Conservation (phyloP, 2,329 filamentous ascomycete genomes). For the Colletotrichum sidae region DNA sequence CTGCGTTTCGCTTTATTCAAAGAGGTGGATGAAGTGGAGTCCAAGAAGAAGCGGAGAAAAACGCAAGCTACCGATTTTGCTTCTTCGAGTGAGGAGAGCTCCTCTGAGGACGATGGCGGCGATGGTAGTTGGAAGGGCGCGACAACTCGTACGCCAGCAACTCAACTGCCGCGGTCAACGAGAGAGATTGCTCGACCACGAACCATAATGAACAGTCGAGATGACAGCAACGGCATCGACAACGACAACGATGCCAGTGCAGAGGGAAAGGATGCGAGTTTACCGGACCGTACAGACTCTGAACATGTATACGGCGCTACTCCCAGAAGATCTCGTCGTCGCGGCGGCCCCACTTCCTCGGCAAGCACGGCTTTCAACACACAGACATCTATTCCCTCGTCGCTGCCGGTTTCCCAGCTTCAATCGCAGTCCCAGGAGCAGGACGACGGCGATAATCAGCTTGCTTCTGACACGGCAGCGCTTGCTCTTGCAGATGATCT, state of each 20-base stretch:
- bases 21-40: constrained; percentile 84
- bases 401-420: constrained; percentile 79
- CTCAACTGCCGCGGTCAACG: constrained; percentile 47
- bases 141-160: constrained; percentile 43
- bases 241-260: constrained; percentile 49
- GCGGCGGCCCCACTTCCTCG: constrained; percentile 47
- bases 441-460: constrained; percentile 55
- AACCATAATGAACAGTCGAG: constrained; percentile 42
- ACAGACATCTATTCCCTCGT: constrained; percentile 80
- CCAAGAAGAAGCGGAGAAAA: constrained; percentile 85
- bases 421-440: constrained; percentile 57
- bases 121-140: constrained; percentile 47
- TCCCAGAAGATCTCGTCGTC: constrained; percentile 55
- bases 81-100: constrained; percentile 69
- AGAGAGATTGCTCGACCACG: constrained; percentile 49
- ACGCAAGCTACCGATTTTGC: constrained; percentile 69
- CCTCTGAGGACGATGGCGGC: constrained; percentile 71
- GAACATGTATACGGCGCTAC: constrained; percentile 60
- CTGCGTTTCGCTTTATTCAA: constrained; percentile 97
- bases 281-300: constrained; percentile 26
- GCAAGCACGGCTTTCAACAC: constrained; percentile 54
- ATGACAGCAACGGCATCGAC: constrained; percentile 43
- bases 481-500: constrained; percentile 58
- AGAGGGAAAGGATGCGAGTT: constrained; percentile 63
- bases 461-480: constrained; percentile 55